phyloP scores from a whole-genome alignment of 805 yeast genomes.

The Saccharomycopsis capsularis region DNA sequence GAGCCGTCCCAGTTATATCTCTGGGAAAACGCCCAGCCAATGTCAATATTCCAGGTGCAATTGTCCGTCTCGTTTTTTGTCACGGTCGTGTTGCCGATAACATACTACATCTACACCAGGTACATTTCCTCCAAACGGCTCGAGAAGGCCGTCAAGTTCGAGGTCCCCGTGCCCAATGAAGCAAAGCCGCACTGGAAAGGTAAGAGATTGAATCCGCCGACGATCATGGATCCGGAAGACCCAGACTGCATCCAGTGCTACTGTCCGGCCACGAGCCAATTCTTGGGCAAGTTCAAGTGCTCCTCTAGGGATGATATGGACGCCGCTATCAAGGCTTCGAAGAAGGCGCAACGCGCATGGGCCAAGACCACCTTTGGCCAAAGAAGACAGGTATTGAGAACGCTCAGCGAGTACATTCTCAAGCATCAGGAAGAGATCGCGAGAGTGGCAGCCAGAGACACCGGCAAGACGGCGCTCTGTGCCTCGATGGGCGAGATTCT shows the following conservation, averaged over 20 bases:
- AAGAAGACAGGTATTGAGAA: conserved; percentile 62
- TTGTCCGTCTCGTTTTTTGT: conserved; percentile 25
- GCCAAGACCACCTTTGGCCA: conserved; percentile 48
- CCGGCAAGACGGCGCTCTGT: conserved; percentile 93
- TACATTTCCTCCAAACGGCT: conserved; percentile 12
- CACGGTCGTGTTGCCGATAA: conserved; percentile 22
- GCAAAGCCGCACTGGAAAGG: conserved; percentile 93
- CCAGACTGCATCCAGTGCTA: conserved; percentile 70
- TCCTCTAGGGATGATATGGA: conserved; percentile 69
- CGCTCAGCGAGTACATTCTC: conserved; percentile 64
- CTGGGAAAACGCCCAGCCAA: not conserved
- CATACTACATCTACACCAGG: conserved; percentile 19
- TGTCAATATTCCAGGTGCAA: conserved; percentile 19
- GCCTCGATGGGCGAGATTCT: conserved; percentile 95
- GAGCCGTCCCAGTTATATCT: not conserved
- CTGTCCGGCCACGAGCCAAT: conserved; percentile 96
- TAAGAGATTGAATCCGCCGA: conserved; percentile 59
- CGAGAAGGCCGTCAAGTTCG: conserved; percentile 38
- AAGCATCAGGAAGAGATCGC: conserved; percentile 84
- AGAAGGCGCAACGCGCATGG: conserved; percentile 49
- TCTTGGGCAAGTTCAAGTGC: conserved; percentile 63
- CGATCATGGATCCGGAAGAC: conserved; percentile 51
- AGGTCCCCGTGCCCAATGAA: conserved; percentile 59
- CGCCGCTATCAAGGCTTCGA: conserved; percentile 44
- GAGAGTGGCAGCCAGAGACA: conserved; percentile 89